These are phyloP conservation scores for Rhizophlyctis rosea DNA, from an alignment of 192 early-diverging fungal species.

Conservation along the genomic window DNA sequence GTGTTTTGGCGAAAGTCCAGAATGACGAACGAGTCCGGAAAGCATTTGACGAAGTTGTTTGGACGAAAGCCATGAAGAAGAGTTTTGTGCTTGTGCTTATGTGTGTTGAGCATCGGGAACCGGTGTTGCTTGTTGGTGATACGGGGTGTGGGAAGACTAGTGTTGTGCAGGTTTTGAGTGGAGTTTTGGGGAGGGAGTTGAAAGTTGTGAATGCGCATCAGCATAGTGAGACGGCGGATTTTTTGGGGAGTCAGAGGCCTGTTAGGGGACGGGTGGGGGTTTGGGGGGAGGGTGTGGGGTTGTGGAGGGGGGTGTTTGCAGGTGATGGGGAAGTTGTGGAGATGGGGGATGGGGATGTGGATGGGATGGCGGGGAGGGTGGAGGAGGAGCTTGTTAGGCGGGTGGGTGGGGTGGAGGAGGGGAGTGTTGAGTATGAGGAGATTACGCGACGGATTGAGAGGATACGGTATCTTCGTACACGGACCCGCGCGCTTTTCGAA, in stretches of 20 bases:
- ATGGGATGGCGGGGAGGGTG: not conserved
- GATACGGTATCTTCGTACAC: not conserved
- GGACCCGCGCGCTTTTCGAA: constrained; percentile 70
- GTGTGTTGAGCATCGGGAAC: constrained; percentile 79
- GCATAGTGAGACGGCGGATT: constrained; percentile 90
- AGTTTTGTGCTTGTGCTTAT: constrained; percentile 81
- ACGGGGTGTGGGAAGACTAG: constrained; percentile 99
- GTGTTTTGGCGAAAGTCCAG: not conserved
- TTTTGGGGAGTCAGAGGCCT: constrained; percentile 91
- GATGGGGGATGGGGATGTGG: constrained; percentile 6
- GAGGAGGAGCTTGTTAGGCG: not conserved
- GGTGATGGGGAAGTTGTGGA: not conserved
- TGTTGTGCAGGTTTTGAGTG: constrained; percentile 88
- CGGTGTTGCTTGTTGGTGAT: constrained; percentile 93
- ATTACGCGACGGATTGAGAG: not conserved
- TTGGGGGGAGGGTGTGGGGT: constrained; percentile 38
- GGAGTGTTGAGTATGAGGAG: not conserved
- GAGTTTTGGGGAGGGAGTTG: constrained; percentile 58
- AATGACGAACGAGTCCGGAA: constrained; percentile 4
- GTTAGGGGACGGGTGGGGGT: constrained; percentile 69
- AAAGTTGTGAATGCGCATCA: constrained; percentile 96
- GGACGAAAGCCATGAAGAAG: constrained; percentile 92
- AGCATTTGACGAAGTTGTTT: constrained; percentile 61
- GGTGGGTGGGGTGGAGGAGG: not conserved
- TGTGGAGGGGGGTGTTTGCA: constrained; percentile 13